These are phyloP conservation scores for Pseudogymnoascus sp. DNA, from an alignment of 2,329 filamentous ascomycete genomes.

Conservation along the genomic window DNA sequence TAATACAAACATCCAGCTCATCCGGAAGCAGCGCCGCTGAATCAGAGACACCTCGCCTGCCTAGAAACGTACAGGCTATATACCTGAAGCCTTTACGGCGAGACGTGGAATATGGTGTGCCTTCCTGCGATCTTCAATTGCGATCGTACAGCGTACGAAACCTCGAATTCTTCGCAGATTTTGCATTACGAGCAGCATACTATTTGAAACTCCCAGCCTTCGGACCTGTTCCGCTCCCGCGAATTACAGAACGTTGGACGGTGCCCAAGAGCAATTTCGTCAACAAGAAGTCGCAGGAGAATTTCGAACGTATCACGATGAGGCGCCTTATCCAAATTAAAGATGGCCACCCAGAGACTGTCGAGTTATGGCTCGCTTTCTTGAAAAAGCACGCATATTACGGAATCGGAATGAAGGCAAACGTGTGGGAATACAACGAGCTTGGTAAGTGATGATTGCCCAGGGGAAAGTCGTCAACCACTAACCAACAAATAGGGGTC, in stretches of 20 bases:
- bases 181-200: slow-evolving; percentile 88
- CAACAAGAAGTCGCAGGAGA: slow-evolving; percentile 95
- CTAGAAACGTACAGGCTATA: slow-evolving; percentile 74
- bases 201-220: slow-evolving; percentile 81
- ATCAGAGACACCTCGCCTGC: slow-evolving; percentile 58
- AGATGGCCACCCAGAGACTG: slow-evolving; percentile 80
- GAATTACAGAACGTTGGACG: slow-evolving; percentile 88
- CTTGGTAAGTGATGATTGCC: slow-evolving; percentile 46
- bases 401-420: slow-evolving; percentile 98
- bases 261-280: slow-evolving; percentile 85
- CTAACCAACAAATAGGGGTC: slow-evolving; percentile 34
- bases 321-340: slow-evolving; percentile 84
- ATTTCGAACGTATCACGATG: slow-evolving; percentile 87
- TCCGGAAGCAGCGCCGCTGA: slow-evolving; percentile 16
- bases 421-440: slow-evolving; percentile 81
- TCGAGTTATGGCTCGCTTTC: slow-evolving; percentile 89
- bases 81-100: slow-evolving; percentile 80
- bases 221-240: slow-evolving; percentile 78
- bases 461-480: neutral
- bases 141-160: slow-evolving; percentile 86
- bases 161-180: slow-evolving; percentile 90
- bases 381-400: slow-evolving; percentile 87
- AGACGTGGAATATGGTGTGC: slow-evolving; percentile 65
- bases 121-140: slow-evolving; percentile 83
- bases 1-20: slow-evolving; percentile 1